Evolutionary conservation across 768 basidiomycete species (phyloP), one percentile per base, ranked within the genome.

Genomic region (Lentinula raphanica): DNA sequence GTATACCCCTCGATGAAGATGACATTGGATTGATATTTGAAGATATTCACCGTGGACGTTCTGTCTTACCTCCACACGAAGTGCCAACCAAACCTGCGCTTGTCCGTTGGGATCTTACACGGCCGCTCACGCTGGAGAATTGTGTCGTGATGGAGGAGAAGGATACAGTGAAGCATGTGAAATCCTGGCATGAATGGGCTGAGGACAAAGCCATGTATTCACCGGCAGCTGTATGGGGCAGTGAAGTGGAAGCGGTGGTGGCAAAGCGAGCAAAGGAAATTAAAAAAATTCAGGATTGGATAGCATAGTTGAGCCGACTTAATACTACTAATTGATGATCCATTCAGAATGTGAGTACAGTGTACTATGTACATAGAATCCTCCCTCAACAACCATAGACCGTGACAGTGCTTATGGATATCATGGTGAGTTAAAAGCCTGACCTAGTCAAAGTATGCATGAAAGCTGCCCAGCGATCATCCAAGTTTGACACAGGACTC

Each of bases 21-120:
- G 96, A 98, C 61, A 82, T 92, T 29, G 83, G 81, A 0, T 77
- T 94, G 38, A 71, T 98, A 54, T 93, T 92, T 64, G 96, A 98
- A 63, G 96, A 98, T 65, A 69, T 98, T 27, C 76, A 90, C 67
- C 83, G 90, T 17, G 88, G 88, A 3, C 84, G 93, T 28, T 88
- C 89, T 3, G 75, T 85, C 15, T 71, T 92, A 21, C 92, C 93
- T 4, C 95, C 95, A 0, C 81, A 90, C 57, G 76, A 80, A 15
- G 81, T 94, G 9, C 86, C 90, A 19, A 70, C 81, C 7, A 80
- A 86, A 46, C 91, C 96, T 0, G 80, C 84, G 1, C 76, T 95
- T 2, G 79, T 90, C 23, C 78, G 93, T 45, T 99, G 96, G 97
- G 86, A 93, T 63, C 79, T 81, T 17, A 68, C 68, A 2, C 71